Evolutionary conservation across 768 basidiomycete species (phyloP).

Genomic region (Serendipita sp.): DNA sequence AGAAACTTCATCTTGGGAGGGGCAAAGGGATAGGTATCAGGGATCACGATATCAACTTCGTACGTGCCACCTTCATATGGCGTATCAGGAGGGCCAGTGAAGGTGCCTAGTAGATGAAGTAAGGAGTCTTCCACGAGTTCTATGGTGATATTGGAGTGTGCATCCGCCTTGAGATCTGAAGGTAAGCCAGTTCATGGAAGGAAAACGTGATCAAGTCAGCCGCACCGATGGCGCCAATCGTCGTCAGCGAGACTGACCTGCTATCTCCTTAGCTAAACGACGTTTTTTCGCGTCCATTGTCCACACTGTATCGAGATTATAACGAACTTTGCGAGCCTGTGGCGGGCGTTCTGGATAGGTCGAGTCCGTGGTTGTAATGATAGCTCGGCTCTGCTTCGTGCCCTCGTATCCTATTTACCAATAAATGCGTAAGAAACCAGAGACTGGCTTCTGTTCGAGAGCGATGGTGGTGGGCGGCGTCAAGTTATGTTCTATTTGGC

Average conservation of each 20-base stretch:
- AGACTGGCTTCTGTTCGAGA: too few species aligned
- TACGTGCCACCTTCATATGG: conserved; percentile 88
- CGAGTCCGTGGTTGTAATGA: too few species aligned
- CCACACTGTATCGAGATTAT: background rate
- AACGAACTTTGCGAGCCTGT: background rate
- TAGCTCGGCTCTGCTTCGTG: too few species aligned
- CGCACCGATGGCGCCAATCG: background rate
- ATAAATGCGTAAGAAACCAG: too few species aligned
- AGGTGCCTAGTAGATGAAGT: conserved; percentile 82
- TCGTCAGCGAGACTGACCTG: conserved; percentile 30
- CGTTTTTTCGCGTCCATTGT: conserved; percentile 76
- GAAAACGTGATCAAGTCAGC: background rate
- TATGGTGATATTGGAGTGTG: conserved; percentile 70
- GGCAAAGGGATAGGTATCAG: conserved; percentile 81
- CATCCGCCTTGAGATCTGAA: conserved; percentile 93
- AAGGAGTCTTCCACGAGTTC: conserved; percentile 80
- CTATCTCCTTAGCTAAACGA: conserved; percentile 87
- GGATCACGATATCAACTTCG: conserved; percentile 87
- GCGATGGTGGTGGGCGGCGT: too few species aligned
- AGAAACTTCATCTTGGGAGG: conserved; percentile 98
- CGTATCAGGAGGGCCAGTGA: conserved; percentile 82
- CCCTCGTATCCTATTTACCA: too few species aligned
- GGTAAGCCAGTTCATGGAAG: background rate
- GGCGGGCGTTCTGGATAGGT: too few species aligned
- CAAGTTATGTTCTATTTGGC: too few species aligned